phyloP scores from a whole-genome alignment of 2,329 filamentous ascomycete genomes.

The Monosporascus sp. region DNA sequence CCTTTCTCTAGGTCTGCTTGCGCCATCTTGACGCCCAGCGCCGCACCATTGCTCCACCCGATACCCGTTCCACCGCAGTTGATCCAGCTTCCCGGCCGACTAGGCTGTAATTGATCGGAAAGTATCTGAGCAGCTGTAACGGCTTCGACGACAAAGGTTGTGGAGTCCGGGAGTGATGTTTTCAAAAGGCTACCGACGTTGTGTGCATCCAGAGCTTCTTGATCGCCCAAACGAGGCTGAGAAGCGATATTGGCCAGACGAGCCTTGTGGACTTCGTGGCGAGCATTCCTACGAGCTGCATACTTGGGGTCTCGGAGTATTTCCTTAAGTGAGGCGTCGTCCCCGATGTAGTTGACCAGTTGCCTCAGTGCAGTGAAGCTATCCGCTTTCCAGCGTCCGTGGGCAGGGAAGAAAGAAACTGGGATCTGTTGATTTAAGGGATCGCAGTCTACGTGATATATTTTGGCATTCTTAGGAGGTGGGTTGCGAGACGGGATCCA shows the following conservation, averaged over 20 bases:
- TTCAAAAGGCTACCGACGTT: slow-evolving; percentile 20
- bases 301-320: slow-evolving; percentile 27
- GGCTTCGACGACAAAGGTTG: slow-evolving; percentile 72
- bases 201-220: slow-evolving; percentile 15
- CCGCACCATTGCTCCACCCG: slow-evolving; percentile 73
- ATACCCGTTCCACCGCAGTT: slow-evolving; percentile 78
- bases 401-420: slow-evolving; percentile 51
- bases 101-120: slow-evolving; percentile 65
- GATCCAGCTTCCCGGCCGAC: slow-evolving; percentile 67
- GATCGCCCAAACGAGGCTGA: slow-evolving; percentile 12
- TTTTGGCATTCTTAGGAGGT: slow-evolving; percentile 49
- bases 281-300: slow-evolving; percentile 6
- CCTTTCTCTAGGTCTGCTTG: slow-evolving; percentile 44
- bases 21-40: slow-evolving; percentile 72
- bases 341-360: slow-evolving; percentile 19
- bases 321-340: slow-evolving; percentile 1
- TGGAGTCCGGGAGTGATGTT: slow-evolving; percentile 27
- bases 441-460: slow-evolving; percentile 63
- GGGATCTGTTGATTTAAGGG: slow-evolving; percentile 60
- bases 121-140: slow-evolving; percentile 67
- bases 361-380: slow-evolving; percentile 37
- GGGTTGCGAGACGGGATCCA: slow-evolving; percentile 63
- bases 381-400: slow-evolving; percentile 46
- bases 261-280: slow-evolving; percentile 11
- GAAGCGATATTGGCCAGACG: slow-evolving; percentile 19